phyloP scores from a whole-genome alignment of 176 grass and related monocot species.

The Leersia perrieri region DNA sequence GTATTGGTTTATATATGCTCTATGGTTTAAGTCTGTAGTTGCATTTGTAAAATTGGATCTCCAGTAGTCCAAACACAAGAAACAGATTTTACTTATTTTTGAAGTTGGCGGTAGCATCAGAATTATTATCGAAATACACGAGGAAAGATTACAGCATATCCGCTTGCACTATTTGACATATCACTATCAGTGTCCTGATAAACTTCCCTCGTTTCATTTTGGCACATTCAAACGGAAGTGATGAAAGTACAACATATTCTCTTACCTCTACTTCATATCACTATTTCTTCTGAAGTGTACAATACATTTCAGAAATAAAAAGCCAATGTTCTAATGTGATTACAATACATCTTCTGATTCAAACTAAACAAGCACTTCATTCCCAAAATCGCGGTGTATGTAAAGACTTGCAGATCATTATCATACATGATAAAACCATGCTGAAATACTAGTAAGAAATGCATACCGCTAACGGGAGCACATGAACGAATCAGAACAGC shows the following conservation, averaged over 20 bases:
- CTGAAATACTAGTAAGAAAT: background rate
- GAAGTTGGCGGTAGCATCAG: no score
- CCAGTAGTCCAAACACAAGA: background rate
- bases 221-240: background rate
- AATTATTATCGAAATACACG: background rate
- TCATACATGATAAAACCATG: background rate
- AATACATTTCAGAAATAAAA: background rate
- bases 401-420: no score
- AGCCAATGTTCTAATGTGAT: background rate
- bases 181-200: background rate
- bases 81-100: background rate
- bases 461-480: constrained; percentile 66
- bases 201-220: background rate
- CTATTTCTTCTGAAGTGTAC: background rate
- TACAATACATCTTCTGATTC: background rate
- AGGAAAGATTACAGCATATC: background rate
- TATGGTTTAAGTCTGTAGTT: background rate
- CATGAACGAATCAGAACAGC: constrained; percentile 90
- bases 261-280: background rate
- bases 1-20: background rate
- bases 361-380: background rate
- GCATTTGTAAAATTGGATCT: background rate
- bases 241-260: background rate
- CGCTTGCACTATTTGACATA: no score
- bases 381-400: no score